Base-by-base conservation (phyloP, 495 filamentous ascomycete species). In the Aspergillus carlsbadensis region DNA sequence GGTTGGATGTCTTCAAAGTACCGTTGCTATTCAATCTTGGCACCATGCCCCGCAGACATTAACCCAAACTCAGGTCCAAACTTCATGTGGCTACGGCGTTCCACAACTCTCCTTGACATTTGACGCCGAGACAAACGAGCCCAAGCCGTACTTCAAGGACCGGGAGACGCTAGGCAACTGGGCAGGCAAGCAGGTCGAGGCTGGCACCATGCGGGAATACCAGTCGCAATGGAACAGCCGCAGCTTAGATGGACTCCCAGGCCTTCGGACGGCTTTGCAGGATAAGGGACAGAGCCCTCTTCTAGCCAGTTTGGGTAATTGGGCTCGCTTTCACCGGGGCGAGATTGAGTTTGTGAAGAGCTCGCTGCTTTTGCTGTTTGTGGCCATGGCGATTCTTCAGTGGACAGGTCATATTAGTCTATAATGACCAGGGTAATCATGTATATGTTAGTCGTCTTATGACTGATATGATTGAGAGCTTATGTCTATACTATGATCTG, bases 1-100 rank as follows among this genome's bases (percentile, higher is more conserved):
- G 84, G 18, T 70, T 91, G 45, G 75, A 86, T 62, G 67, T 91
- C 29, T 87, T 82, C 66, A 86, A 90, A 68, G 88, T 84, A 36
- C 18, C 0, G n/a, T 17, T 41, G 10, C 37, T n/a, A n/a, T n/a
- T n/a, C n/a, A n/a, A 35, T 33, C 10, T 39, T 33, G 5, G 6
- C 14, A 24, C 52, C 3, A 29, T 18, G 15, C 15, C n/a, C n/a
- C n/a, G 29, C 37, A 46, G 33, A 49, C 29, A 22, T 34, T 11
- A 14, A 29, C 10, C 18, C 21, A 3, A 14, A 21, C 17, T 13
- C 45, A 81, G 77, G 76, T 83, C 8, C 80, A 84, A 74, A 81
- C 77, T 15, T 79, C 77, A 10, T 85, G 83, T 58, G 81, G 83
- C 1, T 85, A 72, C 59, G 81, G 78, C 11, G 81, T 86, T 3